These are phyloP conservation scores for Hypoxylon sp. DNA, from an alignment of 2,329 filamentous ascomycete genomes.

Conservation along the genomic window DNA sequence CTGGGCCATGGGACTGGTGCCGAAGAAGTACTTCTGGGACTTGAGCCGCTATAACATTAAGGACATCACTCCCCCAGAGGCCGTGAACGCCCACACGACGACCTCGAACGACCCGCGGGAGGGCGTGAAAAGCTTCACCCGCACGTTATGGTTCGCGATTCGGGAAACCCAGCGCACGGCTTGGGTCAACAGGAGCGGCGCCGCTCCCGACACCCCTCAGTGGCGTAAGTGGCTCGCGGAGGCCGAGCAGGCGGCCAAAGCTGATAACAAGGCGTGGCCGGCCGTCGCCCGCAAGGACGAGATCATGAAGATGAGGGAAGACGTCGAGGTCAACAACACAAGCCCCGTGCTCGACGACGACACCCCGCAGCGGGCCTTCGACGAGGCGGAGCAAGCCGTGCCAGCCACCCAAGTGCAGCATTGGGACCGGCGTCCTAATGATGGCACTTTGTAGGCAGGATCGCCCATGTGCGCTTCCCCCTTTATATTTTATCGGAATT, in stretches of 20 bases:
- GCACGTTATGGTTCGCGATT: conserved; percentile 72
- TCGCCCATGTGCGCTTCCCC: neutral
- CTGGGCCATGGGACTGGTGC: conserved; percentile 69
- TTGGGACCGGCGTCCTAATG: conserved; percentile 19
- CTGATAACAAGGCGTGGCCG: conserved; percentile 57
- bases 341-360: conserved; percentile 2
- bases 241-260: conserved; percentile 60
- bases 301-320: conserved; percentile 59
- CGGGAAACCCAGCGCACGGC: conserved; percentile 65
- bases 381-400: conserved; percentile 44
- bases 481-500: conserved; percentile 8
- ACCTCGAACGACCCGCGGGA: conserved; percentile 57
- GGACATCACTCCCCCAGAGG: conserved; percentile 60
- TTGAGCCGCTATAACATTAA: conserved; percentile 64
- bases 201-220: conserved; percentile 65
- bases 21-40: conserved; percentile 69
- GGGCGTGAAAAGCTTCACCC: conserved; percentile 65
- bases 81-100: conserved; percentile 55
- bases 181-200: conserved; percentile 68
- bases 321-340: conserved; percentile 30
- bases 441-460: conserved; percentile 34
- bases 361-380: conserved; percentile 20
- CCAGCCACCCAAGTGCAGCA: conserved; percentile 44
- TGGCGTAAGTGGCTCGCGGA: conserved; percentile 70
- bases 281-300: conserved; percentile 65